These are phyloP conservation scores for Uncinocarpus reesii DNA, from an alignment of 2,329 filamentous ascomycete species.

Conservation along the genomic window DNA sequence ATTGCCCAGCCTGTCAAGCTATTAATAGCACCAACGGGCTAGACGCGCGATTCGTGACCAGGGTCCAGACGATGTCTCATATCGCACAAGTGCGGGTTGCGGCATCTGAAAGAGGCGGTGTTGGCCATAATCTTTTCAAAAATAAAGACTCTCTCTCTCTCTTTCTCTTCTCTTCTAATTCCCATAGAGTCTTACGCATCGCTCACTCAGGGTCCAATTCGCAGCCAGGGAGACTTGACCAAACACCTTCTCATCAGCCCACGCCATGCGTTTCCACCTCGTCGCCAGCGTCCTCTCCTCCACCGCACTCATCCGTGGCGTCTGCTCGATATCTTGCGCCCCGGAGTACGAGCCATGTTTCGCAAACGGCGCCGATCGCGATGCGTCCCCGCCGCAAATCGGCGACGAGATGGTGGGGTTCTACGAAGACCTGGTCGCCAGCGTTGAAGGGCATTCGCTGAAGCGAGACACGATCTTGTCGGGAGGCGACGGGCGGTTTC, in stretches of 20 bases:
- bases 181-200: no score
- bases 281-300: not conserved
- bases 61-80: no score
- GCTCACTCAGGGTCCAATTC: no score
- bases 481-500: not conserved
- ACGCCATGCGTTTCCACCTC: not conserved
- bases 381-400: conserved; percentile 21
- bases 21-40: no score
- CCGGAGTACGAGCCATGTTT: conserved; percentile 25
- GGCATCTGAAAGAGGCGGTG: no score
- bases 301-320: not conserved
- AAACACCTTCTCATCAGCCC: not conserved
- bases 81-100: no score
- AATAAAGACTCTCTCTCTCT: no score
- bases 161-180: no score
- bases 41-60: no score
- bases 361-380: conserved; percentile 23
- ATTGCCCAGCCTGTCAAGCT: no score
- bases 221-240: no score
- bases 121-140: no score
- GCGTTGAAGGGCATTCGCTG: conserved; percentile 15
- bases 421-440: conserved; percentile 25
- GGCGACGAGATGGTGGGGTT: conserved; percentile 24
- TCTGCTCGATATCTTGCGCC: conserved; percentile 16
- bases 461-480: not conserved